A percentile compares a stretch with the other conserved stretches of the same genome.
phyloP scores from a whole-genome alignment of 768 basidiomycete species.

The Russula brevipes region DNA sequence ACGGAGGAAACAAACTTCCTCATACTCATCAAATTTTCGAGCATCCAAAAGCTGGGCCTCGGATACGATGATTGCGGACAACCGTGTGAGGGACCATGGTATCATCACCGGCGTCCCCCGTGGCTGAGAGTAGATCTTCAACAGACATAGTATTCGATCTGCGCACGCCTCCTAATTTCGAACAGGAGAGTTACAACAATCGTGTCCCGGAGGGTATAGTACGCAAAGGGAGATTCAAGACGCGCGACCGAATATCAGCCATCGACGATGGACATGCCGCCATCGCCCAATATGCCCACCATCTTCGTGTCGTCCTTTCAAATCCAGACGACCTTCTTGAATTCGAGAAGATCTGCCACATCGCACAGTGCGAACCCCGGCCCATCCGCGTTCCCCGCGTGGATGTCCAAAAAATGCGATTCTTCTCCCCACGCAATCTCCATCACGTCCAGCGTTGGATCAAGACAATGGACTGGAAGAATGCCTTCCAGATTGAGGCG shows the following conservation, averaged over 20 bases:
- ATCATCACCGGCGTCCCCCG: too few relatives aligned
- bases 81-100: not conserved
- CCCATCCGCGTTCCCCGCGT: constrained; percentile 34
- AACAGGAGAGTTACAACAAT: constrained; percentile 53
- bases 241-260: constrained; percentile 52
- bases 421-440: constrained; percentile 47
- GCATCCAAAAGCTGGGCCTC: constrained; percentile 20
- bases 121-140: not conserved
- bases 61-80: constrained; percentile 13
- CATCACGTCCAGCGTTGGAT: constrained; percentile 43
- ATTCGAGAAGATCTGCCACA: constrained; percentile 51
- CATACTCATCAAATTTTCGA: constrained; percentile 19
- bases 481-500: constrained; percentile 75
- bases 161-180: constrained; percentile 52
- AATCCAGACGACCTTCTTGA: constrained; percentile 45
- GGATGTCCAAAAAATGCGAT: constrained; percentile 44
- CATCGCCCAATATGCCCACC: constrained; percentile 67
- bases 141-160: constrained; percentile 22
- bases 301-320: constrained; percentile 58
- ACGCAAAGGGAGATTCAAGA: constrained; percentile 39
- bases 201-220: constrained; percentile 38
- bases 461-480: constrained; percentile 49
- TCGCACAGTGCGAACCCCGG: constrained; percentile 39
- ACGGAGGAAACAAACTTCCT: constrained; percentile 12
- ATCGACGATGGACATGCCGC: constrained; percentile 53